Conservation (phyloP, 768 basidiomycete genomes). For the Boletus insuetus region DNA sequence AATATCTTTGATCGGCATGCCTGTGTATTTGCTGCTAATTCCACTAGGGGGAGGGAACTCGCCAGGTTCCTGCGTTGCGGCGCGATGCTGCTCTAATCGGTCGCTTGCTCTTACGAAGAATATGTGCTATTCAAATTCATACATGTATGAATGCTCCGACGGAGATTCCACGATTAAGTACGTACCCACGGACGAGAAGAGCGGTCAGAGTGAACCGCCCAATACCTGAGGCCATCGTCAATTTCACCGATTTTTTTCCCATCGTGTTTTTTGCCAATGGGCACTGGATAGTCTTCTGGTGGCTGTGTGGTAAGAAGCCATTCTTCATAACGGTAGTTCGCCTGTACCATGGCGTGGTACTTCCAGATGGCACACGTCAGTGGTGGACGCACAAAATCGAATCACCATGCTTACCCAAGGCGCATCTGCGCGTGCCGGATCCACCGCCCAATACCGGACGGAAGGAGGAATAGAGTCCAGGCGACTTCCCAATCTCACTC, state of each 20-base stretch:
- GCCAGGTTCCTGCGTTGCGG: background rate
- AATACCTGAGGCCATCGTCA: background rate
- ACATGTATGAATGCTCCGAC: background rate
- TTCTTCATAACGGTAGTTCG: conserved; percentile 16
- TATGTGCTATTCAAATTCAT: background rate
- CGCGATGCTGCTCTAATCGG: conserved; percentile 11
- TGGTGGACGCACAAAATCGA: background rate
- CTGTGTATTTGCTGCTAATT: background rate
- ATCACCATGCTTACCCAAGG: conserved; percentile 14
- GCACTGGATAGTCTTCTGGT: conserved; percentile 11
- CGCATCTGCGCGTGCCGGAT: background rate
- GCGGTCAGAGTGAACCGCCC: conserved; percentile 1
- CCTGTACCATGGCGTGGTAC: conserved; percentile 4
- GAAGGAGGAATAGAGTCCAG: conserved; percentile 11
- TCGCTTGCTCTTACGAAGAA: conserved; percentile 1
- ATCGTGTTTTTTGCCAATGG: background rate
- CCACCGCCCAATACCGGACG: conserved; percentile 15
- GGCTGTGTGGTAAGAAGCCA: conserved; percentile 4
- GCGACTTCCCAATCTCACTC: conserved; percentile 14
- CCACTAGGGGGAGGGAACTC: conserved; percentile 8
- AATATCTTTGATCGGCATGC: conserved; percentile 10
- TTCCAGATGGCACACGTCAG: conserved; percentile 1
- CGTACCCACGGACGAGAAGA: conserved; percentile 12
- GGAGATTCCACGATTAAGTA: background rate
- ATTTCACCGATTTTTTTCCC: conserved; percentile 2